These are phyloP conservation scores for Pelargonium cotyledonis DNA, from an alignment of 441 rosid genomes.

Conservation along the genomic window DNA sequence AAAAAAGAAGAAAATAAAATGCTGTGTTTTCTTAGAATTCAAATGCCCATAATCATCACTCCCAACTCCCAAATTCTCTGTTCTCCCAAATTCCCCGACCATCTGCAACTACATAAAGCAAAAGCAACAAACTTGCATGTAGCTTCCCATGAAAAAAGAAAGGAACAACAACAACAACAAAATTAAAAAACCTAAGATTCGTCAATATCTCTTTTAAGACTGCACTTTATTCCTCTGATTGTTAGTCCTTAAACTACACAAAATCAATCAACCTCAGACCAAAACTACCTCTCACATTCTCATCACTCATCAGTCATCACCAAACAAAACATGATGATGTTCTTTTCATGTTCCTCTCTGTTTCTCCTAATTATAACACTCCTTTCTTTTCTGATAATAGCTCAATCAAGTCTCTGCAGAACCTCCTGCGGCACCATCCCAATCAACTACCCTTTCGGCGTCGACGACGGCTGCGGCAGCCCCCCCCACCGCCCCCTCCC, in stretches of 20 bases:
- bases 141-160: no score
- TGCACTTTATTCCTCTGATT: background rate
- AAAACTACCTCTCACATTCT: background rate
- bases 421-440: conserved; percentile 64
- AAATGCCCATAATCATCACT: conserved; percentile 2
- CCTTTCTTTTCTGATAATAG: conserved; percentile 18
- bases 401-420: conserved; percentile 54
- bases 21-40: background rate
- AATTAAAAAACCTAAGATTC: no score
- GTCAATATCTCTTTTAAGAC: background rate
- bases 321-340: background rate
- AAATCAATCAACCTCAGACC: background rate
- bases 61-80: background rate
- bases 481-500: conserved; percentile 79
- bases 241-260: background rate
- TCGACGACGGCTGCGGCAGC: conserved; percentile 87
- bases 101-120: background rate
- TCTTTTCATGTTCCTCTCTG: conserved; percentile 1
- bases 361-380: background rate
- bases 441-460: conserved; percentile 64
- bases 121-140: background rate
- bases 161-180: no score
- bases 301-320: background rate
- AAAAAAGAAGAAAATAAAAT: background rate
- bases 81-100: background rate